Evolutionary conservation across 345 rosid genomes (phyloP), one percentile per base, ranked within the genome.

Genomic region (Syzygium aqueum): DNA sequence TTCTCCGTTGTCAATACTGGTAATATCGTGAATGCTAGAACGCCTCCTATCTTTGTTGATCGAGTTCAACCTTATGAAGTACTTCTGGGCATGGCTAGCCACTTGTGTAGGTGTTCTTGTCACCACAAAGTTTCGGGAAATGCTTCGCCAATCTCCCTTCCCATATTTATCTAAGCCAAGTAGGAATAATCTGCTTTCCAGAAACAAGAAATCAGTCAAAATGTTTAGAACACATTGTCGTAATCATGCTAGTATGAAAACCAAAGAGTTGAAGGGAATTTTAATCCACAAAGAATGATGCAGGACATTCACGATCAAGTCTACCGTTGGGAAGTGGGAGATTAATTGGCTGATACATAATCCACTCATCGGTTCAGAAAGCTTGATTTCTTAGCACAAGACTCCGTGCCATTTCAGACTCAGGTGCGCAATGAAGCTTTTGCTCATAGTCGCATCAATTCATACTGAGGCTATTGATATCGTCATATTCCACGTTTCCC

Each of bases 41-140:
- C 98, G 96, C 90, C 99, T 94, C 91, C 98, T 93, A 88, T 96
- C 98, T 92, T 97, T 97, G 91, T 97, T 97, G 95, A 94, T 95
- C 7, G 96, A 95, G 92, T 97, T 97, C 89, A 94, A 90, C 84
- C 99, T 96, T 82, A 95, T 95, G 91, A 96, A 97, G 89, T 96
- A 96, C 90, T 97, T 97, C 86, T 97, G 99, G 21, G 99, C 99
- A 37, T 97, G 99, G 90, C 99, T 97, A 46, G 99, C 99, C n/a
- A 97, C 99, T 89, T 97, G 99, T 19, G 98, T 97, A 33, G 98
- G 99, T 17, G 98, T 97, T 91, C 99, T 95, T 82, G 99, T 95
- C 85, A 95, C 98, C 56, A 97, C 99, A 91, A 92, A 97, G 91
- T 96, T 95, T 23, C 99, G 94, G 21, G 99, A 97, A 88, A 97